Evolutionary conservation across 352 stramenopile genomes (phyloP), one percentile per base, ranked within the genome.

Genomic region (Phytophthora quininea): DNA sequence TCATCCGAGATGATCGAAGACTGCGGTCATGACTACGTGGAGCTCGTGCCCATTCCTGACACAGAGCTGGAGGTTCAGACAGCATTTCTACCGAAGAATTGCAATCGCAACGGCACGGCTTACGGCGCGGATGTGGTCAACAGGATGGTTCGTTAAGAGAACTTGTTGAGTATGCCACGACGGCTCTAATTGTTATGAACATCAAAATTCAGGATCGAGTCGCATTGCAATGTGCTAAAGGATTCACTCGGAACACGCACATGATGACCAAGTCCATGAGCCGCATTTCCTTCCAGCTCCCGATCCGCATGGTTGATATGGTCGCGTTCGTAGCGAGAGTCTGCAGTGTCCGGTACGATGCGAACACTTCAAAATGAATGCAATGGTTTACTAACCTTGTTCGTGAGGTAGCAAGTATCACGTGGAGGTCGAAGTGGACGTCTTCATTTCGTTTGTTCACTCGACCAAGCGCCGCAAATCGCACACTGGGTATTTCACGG

Each of bases 101-200:
- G 89, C 31, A 91, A 91, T 62, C 74, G 69, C 53, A 90, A 90
- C 74, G 81, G 89, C 64, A 89, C 82, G 50, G 86, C 88, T 51
- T 90, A 86, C 60, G 82, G 82, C 3, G 82, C 77, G 37, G 82
- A 90, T 61, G 67, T 89, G 46, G 74, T 89, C 54, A 73, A 61
- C 19, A 86, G 76, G 66, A 86, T 89, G 80, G 65, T 73, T 38
- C 4, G 29, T 7, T 46, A 8, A 29, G 32, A 42, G 27, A 53
- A 5, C 37, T 5, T 2, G 14, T 53, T 51, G n/a, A 29, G 19
- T 24, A 24, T 24, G 19, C 19, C 19, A 24, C 19, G 19, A 24
- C 19, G 33, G 3, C 5, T n/a, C 31, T 48, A 24, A 6, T 40
- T 11, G 11, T 27, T 55, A 9, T 43, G 3, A 29, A n/a, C 15